Percentiles rank a stretch among this genome's conserved stretches.
These are phyloP conservation scores for Ceratobasidium sp. DNA, from an alignment of 1,284 basidiomycete genomes.

Conservation along the genomic window DNA sequence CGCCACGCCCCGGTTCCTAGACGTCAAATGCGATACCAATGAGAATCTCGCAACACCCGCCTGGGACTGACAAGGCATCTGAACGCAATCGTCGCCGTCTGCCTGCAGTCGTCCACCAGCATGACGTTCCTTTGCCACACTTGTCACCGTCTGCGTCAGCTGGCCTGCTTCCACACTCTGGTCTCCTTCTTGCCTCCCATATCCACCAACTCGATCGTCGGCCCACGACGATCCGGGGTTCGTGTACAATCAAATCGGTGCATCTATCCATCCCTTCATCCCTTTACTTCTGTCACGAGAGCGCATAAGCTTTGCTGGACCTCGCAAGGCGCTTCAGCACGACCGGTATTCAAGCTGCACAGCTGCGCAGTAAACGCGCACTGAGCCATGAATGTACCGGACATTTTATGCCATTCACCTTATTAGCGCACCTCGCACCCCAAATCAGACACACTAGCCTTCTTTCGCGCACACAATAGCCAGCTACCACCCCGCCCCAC, in stretches of 20 bases:
- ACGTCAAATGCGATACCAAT: neutral
- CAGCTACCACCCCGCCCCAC: too few species aligned
- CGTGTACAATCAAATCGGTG: neutral
- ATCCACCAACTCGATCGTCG: slow-evolving; percentile 7
- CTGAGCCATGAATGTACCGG: too few species aligned
- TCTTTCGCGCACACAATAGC: too few species aligned
- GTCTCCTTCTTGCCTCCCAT: neutral
- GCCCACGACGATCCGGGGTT: slow-evolving; percentile 12
- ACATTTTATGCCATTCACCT: too few species aligned
- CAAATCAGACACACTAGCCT: too few species aligned
- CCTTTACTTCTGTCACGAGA: neutral
- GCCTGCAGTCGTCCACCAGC: too few species aligned
- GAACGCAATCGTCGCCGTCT: neutral
- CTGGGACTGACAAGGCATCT: slow-evolving; percentile 6
- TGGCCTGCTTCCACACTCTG: neutral
- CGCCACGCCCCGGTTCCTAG: slow-evolving; percentile 15
- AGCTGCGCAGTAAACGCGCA: too few species aligned
- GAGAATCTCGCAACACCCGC: neutral
- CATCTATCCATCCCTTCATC: neutral
- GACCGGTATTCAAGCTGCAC: too few species aligned
- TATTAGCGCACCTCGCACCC: too few species aligned
- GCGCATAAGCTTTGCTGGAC: neutral
- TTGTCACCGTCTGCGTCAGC: too few species aligned
- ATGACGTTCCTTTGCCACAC: too few species aligned
- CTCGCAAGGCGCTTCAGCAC: too few species aligned